phyloP scores from a whole-genome alignment of 768 basidiomycete species.

The Kwoniella sp. region DNA sequence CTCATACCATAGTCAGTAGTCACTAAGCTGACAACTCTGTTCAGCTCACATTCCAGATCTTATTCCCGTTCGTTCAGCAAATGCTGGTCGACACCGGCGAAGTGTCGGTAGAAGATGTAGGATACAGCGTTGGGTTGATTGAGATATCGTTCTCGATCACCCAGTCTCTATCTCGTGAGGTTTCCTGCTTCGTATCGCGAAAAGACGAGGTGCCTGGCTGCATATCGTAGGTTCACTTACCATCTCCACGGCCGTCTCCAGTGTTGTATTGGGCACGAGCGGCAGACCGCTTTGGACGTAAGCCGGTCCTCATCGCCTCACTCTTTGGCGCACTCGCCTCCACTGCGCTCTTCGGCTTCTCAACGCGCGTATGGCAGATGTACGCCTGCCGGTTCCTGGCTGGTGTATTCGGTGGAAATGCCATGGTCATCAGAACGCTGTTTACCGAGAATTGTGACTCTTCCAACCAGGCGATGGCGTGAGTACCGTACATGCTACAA shows the following conservation, averaged over 20 bases:
- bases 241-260: not conserved
- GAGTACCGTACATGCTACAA: conserved; percentile 2
- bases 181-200: no score
- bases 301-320: conserved; percentile 30
- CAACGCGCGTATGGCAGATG: conserved; percentile 30
- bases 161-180: conserved; percentile 28
- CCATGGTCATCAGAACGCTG: conserved; percentile 30
- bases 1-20: not conserved
- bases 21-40: not conserved
- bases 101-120: conserved; percentile 30
- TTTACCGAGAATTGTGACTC: conserved; percentile 32
- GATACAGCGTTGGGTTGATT: conserved; percentile 30
- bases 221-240: no score
- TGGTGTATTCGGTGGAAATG: conserved; percentile 32
- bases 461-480: conserved; percentile 29
- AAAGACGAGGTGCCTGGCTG: not conserved
- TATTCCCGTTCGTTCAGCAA: conserved; percentile 34
- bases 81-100: conserved; percentile 36
- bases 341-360: conserved; percentile 28
- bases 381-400: conserved; percentile 31
- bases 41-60: conserved; percentile 33
- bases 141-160: conserved; percentile 33
- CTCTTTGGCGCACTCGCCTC: conserved; percentile 28
- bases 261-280: conserved; percentile 30
- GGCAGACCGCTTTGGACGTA: conserved; percentile 28